Conservation (phyloP, 2,329 filamentous ascomycete species). For the Cryphonectria naterciae region DNA sequence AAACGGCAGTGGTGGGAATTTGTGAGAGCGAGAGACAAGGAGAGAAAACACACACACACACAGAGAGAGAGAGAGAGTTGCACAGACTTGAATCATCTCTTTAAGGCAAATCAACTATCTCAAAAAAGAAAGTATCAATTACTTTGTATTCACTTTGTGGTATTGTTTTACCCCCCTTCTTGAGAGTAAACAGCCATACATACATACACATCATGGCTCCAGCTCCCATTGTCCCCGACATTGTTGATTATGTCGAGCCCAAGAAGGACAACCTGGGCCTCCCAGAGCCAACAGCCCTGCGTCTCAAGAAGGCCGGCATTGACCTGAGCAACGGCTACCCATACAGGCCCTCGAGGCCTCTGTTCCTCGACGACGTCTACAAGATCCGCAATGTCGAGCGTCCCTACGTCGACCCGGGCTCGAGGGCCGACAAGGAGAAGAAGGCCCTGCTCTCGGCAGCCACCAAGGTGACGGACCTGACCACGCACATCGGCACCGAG, state of each 20-base stretch:
- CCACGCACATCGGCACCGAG: slow-evolving; percentile 65
- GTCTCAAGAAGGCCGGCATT: slow-evolving; percentile 70
- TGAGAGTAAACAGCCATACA: neutral
- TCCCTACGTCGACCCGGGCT: slow-evolving; percentile 62
- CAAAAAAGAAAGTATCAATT: neutral
- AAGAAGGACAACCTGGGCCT: slow-evolving; percentile 67
- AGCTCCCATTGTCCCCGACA: slow-evolving; percentile 62
- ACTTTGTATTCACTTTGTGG: too few relatives aligned
- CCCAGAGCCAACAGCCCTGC: slow-evolving; percentile 58
- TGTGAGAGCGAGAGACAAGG: too few relatives aligned
- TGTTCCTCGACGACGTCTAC: slow-evolving; percentile 72
- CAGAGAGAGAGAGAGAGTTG: neutral
- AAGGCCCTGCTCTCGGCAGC: slow-evolving; percentile 63
- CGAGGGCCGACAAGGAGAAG: slow-evolving; percentile 68
- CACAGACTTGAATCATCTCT: neutral
- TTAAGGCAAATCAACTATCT: neutral
- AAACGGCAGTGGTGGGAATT: neutral
- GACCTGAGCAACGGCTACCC: slow-evolving; percentile 74
- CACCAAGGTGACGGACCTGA: slow-evolving; percentile 65
- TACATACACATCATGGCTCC: slow-evolving; percentile 48
- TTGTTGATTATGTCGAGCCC: slow-evolving; percentile 65
- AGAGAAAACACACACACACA: too few relatives aligned
- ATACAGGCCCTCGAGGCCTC: slow-evolving; percentile 67
- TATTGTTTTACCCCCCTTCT: too few relatives aligned
- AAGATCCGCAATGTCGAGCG: slow-evolving; percentile 64